Base-by-base conservation (phyloP, 805 yeast species). In the Kodamaea lidongshanica region DNA sequence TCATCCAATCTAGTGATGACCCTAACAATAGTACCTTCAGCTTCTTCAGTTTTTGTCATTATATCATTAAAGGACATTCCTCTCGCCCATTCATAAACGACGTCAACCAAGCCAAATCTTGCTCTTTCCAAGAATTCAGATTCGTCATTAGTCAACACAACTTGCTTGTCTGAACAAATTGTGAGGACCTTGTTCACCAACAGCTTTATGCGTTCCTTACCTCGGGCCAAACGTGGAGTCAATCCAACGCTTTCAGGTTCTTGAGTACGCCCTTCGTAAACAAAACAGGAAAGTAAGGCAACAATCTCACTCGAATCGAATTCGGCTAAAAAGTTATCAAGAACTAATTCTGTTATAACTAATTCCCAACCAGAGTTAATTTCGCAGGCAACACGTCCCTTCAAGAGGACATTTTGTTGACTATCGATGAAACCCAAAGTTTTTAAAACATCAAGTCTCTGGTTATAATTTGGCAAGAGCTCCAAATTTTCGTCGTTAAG, bases 31-130 rank as follows among this genome's bases (percentile, higher is more conserved):
- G 95, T 84, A 23, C 99, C 99, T 58, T 92, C 98, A 20, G 86
- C 88, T 46, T 88, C 95, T 12, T 77, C 78, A 35, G 95, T 84
- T 40, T 86, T 70, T 37, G 75, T 79, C 80, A 88, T 92, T 41
- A 92, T 89, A 35, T 86, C 94, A 41, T 81, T 80, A 63, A 92
- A 92, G 0, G 94, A 71, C 79, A 64, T 70, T 2, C 98, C 99
- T 41, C 94, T 70, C 1, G 97, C 96, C 99, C 99, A 92, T 58
- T 92, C 96, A 53, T 89, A 92, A 4, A 89, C 95, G 8, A 86
- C 95, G 52, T 87, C 89, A 57, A 86, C 83, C 47, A 92, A 67
- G 0, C 89, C 95, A 56, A 92, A 92, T 42, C 97, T 66, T 45
- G 85, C 79, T 40, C 79, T 72, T 34, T 85, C 94, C 41, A 80